Conservation (phyloP, 371 early-diverging fungal species). For the Haplosporangium sp. region DNA sequence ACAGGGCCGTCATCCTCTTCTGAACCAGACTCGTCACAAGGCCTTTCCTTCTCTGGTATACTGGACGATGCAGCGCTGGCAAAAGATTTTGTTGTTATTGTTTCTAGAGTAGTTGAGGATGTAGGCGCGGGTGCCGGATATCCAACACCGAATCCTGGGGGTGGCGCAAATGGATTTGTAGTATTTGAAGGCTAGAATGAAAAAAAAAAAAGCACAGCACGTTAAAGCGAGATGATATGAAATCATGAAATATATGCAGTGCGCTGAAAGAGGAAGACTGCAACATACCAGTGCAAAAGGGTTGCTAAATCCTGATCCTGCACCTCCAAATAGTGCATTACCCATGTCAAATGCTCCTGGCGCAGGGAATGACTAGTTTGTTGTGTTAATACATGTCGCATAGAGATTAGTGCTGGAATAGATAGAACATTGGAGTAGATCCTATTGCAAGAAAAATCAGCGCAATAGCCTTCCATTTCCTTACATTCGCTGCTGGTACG, state of each 20-base stretch:
- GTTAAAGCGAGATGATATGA: too few relatives aligned
- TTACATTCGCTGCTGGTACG: conserved; percentile 25
- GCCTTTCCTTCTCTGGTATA: conserved; percentile 15
- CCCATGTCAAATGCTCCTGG: conserved; percentile 49
- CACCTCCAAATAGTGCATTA: conserved; percentile 46
- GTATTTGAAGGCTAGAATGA: conserved; percentile 20
- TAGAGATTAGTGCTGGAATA: too few relatives aligned
- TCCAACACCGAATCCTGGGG: conserved; percentile 40
- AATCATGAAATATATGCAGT: too few relatives aligned
- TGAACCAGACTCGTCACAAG: conserved; percentile 3
- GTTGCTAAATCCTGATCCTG: conserved; percentile 35
- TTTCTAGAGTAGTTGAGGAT: conserved; percentile 22
- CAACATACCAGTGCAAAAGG: conserved; percentile 44
- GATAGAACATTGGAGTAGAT: too few relatives aligned
- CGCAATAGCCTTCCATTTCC: neutral
- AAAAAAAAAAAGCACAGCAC: neutral
- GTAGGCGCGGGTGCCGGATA: conserved; percentile 11
- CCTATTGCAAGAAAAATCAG: too few relatives aligned
- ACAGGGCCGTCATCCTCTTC: conserved; percentile 21
- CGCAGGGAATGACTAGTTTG: conserved; percentile 46
- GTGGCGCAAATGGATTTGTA: conserved; percentile 42
- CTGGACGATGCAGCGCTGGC: conserved; percentile 33
- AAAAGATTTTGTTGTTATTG: conserved; percentile 25
- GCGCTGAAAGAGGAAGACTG: too few relatives aligned
- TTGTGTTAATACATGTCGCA: neutral